These are phyloP conservation scores for Aethionema arabicum DNA, from an alignment of 345 rosid genomes.

Conservation along the genomic window DNA sequence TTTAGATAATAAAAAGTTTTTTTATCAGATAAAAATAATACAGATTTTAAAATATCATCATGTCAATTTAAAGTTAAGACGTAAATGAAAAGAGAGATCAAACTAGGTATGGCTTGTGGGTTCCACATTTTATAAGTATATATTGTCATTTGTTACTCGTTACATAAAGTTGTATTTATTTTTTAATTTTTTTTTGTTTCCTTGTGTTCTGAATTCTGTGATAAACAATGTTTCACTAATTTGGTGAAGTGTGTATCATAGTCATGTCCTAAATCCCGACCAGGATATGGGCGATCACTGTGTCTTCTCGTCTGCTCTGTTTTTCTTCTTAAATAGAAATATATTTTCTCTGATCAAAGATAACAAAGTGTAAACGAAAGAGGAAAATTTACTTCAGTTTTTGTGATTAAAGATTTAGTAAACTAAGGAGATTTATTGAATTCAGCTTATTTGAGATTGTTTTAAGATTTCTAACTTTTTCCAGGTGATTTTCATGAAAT, in stretches of 20 bases:
- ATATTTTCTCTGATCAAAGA: not conserved
- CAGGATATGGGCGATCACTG: slow-evolving; percentile 36
- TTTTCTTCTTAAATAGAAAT: not conserved
- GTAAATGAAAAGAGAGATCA: slow-evolving; percentile 51
- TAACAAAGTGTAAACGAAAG: not conserved
- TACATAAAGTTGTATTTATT: not conserved
- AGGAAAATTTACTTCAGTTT: not conserved
- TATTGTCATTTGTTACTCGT: slow-evolving; percentile 1
- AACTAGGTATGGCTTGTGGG: slow-evolving; percentile 55
- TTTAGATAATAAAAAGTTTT: too few relatives aligned
- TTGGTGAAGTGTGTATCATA: slow-evolving; percentile 4
- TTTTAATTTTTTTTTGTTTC: slow-evolving; percentile 8
- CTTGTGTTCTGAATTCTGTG: slow-evolving; percentile 24
- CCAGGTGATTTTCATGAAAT: too few relatives aligned
- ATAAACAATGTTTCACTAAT: slow-evolving; percentile 32
- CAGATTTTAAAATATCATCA: too few relatives aligned
- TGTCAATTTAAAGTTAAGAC: too few relatives aligned
- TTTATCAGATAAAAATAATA: too few relatives aligned
- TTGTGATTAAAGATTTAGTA: not conserved
- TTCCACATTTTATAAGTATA: slow-evolving; percentile 38
- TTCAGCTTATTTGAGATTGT: too few relatives aligned
- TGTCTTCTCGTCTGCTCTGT: slow-evolving; percentile 33
- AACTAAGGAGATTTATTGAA: not conserved
- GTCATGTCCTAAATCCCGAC: slow-evolving; percentile 33
- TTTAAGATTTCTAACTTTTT: too few relatives aligned